Conservation (phyloP, 306 rosid species). For the Dalbergia cultrata region DNA sequence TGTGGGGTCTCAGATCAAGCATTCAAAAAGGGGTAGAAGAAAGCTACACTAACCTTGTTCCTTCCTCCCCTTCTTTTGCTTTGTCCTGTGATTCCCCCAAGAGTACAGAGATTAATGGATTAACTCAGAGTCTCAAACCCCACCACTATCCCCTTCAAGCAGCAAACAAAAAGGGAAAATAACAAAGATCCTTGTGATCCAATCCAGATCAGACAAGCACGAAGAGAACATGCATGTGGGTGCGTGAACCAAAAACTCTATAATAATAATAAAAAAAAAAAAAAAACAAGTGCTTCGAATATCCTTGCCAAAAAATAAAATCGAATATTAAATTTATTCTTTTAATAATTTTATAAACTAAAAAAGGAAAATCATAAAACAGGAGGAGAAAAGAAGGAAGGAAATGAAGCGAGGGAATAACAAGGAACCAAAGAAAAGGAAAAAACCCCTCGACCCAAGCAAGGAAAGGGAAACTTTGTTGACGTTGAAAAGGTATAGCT, state of each 20-base stretch:
- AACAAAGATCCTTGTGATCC: slow-evolving; percentile 86
- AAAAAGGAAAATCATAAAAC: too few species aligned
- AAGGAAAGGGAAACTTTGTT: too few species aligned
- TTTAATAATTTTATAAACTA: too few species aligned
- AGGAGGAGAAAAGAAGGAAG: too few species aligned
- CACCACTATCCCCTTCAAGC: slow-evolving; percentile 57
- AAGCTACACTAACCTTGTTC: slow-evolving; percentile 67
- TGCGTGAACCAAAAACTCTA: slow-evolving; percentile 58
- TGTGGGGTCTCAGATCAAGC: slow-evolving; percentile 62
- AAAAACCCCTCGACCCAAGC: too few species aligned
- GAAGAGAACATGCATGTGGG: slow-evolving; percentile 81
- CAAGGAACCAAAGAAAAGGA: too few species aligned
- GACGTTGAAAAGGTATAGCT: too few species aligned
- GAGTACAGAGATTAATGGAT: slow-evolving; percentile 56
- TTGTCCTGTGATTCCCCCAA: slow-evolving; percentile 58
- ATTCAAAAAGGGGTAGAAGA: slow-evolving; percentile 44
- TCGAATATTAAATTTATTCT: too few species aligned
- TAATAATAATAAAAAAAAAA: slow-evolving; percentile 12
- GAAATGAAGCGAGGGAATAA: too few species aligned
- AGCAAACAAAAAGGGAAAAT: slow-evolving; percentile 61
- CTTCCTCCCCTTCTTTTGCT: slow-evolving; percentile 54
- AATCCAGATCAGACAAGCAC: slow-evolving; percentile 98
- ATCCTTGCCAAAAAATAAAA: neutral
- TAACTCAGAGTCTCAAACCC: slow-evolving; percentile 48
- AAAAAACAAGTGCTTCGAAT: neutral